phyloP scores from a whole-genome alignment of 208 protist species.

The Leishmania tropica region DNA sequence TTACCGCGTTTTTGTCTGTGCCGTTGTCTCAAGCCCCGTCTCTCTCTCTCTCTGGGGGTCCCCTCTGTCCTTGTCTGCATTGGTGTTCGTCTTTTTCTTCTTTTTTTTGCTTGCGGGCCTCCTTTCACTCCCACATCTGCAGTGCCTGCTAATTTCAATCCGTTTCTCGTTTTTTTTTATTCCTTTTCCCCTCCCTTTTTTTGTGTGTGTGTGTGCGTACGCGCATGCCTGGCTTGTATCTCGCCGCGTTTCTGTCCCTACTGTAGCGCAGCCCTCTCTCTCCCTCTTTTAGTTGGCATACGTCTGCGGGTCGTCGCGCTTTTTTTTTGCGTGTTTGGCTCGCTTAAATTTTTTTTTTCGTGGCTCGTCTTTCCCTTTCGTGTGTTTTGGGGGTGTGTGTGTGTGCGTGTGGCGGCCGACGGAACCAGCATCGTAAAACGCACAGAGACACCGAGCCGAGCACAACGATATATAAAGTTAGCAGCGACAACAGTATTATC shows the following conservation, averaged over 20 bases:
- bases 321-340: conserved; percentile 1
- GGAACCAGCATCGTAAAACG: background rate
- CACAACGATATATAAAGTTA: background rate
- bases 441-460: background rate
- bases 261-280: background rate
- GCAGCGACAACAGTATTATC: background rate
- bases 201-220: background rate
- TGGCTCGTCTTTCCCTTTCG: background rate
- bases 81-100: background rate
- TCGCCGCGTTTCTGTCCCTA: background rate
- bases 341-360: background rate
- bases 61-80: background rate
- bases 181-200: background rate
- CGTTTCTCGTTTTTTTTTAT: background rate
- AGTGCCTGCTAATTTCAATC: background rate
- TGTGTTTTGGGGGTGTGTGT: background rate
- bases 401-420: background rate
- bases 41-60: no score
- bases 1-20: no score
- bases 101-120: background rate
- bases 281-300: background rate
- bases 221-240: background rate
- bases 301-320: background rate
- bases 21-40: no score
- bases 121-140: background rate